Percentiles rank a stretch among this genome's conserved stretches.
phyloP scores from a whole-genome alignment of 1,139 yeast genomes.

The Yamadazyma buinensis region DNA sequence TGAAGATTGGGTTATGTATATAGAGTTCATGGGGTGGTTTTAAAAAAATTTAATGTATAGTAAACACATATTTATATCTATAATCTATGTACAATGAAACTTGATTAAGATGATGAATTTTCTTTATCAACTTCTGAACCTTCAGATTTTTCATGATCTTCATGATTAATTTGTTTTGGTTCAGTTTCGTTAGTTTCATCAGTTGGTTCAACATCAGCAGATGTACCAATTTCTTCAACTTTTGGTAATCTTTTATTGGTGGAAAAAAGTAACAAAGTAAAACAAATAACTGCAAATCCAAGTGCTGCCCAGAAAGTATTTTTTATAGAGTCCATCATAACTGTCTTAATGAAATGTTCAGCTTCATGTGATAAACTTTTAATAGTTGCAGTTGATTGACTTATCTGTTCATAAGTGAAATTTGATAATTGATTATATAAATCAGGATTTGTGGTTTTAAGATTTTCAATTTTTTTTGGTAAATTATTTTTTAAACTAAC shows the following conservation, averaged over 20 bases:
- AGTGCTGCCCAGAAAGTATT: constrained; percentile 30
- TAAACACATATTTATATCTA: too few species aligned
- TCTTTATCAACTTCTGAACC: too few species aligned
- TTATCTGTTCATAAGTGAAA: constrained; percentile 15
- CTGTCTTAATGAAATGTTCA: constrained; percentile 21
- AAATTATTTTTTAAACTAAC: constrained; percentile 22
- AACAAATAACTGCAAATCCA: constrained; percentile 23
- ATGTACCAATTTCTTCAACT: constrained; percentile 4
- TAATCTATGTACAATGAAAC: too few species aligned
- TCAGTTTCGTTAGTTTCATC: constrained; percentile 34
- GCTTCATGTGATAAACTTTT: constrained; percentile 22
- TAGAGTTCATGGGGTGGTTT: too few species aligned
- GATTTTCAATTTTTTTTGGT: constrained; percentile 14
- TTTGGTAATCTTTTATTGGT: constrained; percentile 29
- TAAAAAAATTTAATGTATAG: too few species aligned
- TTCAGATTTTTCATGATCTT: too few species aligned
- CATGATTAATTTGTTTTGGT: too few species aligned
- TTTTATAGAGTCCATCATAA: constrained; percentile 27
- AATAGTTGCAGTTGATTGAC: constrained; percentile 19
- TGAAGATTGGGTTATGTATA: too few species aligned
- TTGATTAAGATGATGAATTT: too few species aligned
- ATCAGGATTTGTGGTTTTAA: constrained; percentile 11
- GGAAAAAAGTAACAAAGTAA: constrained; percentile 19
- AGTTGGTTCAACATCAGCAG: constrained; percentile 13
- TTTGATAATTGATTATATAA: constrained; percentile 18